These are phyloP conservation scores for Aureobasidium sp. DNA, from an alignment of 2,329 filamentous ascomycete species.

Conservation along the genomic window DNA sequence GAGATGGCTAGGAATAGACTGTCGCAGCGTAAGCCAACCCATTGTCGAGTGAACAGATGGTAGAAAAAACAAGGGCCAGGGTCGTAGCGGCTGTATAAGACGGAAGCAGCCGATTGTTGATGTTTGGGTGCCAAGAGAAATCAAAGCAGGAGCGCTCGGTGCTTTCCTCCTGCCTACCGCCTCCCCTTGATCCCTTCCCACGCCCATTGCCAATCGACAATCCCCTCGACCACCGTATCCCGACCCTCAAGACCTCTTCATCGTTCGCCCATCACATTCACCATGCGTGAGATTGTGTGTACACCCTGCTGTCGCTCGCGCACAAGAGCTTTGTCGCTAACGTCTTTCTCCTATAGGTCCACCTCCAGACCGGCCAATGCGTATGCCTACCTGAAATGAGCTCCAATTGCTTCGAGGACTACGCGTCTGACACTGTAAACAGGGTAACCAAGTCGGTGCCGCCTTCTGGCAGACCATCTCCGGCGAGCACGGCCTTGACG, in stretches of 20 bases:
- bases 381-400: constrained; percentile 50
- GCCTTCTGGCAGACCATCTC: constrained; percentile 78
- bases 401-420: constrained; percentile 11
- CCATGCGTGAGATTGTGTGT: constrained; percentile 66
- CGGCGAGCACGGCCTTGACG: constrained; percentile 85
- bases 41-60: neutral
- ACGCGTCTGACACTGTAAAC: constrained; percentile 5
- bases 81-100: neutral
- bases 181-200: constrained; percentile 4
- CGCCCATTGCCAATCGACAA: constrained; percentile 13
- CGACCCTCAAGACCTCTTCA: constrained; percentile 8
- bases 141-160: neutral
- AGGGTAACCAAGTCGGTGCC: constrained; percentile 99
- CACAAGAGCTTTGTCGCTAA: constrained; percentile 44
- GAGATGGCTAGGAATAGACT: neutral
- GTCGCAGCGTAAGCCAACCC: neutral
- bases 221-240: constrained; percentile 9
- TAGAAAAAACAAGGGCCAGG: neutral
- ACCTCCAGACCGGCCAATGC: constrained; percentile 99
- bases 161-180: constrained; percentile 7
- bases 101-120: constrained; percentile 12
- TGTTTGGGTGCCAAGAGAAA: constrained; percentile 10
- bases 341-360: constrained; percentile 62
- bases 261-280: constrained; percentile 26
- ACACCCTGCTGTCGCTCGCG: constrained; percentile 6